These are phyloP conservation scores for Botryotinia narcissicola DNA, from an alignment of 2,329 filamentous ascomycete genomes.

Conservation along the genomic window DNA sequence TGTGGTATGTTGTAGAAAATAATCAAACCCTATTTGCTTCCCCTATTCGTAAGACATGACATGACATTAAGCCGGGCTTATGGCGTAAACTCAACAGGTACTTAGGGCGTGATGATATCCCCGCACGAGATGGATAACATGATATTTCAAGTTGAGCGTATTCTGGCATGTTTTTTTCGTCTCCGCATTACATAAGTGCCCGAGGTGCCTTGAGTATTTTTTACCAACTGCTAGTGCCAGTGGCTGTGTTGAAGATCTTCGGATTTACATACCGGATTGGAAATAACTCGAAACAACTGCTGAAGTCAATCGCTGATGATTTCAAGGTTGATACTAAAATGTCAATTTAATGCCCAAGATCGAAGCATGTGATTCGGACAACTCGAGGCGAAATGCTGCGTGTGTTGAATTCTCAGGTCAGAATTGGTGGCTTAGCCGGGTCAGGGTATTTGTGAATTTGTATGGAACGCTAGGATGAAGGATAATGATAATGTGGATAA, in stretches of 20 bases:
- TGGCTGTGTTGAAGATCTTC: slow-evolving; percentile 18
- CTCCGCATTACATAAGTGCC: not conserved
- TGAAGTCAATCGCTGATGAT: not conserved
- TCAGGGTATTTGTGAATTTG: not conserved
- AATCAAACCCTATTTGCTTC: not conserved
- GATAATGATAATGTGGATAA: not conserved
- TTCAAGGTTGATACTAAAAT: not conserved
- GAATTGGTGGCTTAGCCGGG: not conserved
- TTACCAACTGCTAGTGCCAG: slow-evolving; percentile 13
- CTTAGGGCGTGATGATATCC: not conserved
- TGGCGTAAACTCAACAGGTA: not conserved
- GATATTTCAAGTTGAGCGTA: not conserved
- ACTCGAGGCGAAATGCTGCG: not conserved
- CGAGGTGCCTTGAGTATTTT: not conserved
- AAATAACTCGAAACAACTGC: not conserved
- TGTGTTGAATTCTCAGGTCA: not conserved
- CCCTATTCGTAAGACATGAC: slow-evolving; percentile 6
- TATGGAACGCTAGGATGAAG: not conserved
- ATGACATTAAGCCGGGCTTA: slow-evolving; percentile 3
- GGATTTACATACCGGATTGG: not conserved
- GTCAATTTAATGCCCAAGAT: not conserved
- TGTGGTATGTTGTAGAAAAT: not conserved
- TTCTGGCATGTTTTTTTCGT: not conserved
- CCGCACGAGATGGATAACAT: not conserved
- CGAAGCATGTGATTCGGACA: not conserved